Evolutionary conservation across 345 rosid genomes (phyloP), one percentile per base, ranked within the genome.

Genomic region (Eucalyptus dawsonii): DNA sequence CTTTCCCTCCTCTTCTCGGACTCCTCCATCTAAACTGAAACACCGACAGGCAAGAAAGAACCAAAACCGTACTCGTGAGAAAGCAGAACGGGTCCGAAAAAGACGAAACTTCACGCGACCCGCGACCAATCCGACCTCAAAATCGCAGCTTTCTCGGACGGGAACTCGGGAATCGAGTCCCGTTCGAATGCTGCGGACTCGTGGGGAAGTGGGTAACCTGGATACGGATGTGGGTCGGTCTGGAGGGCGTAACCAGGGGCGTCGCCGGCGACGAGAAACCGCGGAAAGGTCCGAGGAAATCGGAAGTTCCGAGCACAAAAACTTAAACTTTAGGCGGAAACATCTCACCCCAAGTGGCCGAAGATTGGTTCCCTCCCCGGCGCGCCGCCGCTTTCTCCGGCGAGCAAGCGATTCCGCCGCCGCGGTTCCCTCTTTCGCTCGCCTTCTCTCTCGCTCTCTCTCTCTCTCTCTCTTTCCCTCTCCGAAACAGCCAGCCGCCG

Each of bases 1-100:
- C 96, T 93, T 89, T 95, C 92, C 93, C 93, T 95, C 89, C 99
- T 93, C 90, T 92, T 96, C 92, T 94, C 96, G 15, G 98, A 93
- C 91, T 96, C 97, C 90, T 96, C 99, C 99, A 96, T 96, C 88
- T 85, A 50, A 62, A 62, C 86, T 69, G 25, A 80, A 56, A 58
- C 89, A 86, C 76, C 14, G 53, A 16, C 87, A 72, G 42, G 37
- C 58, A 53, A 14, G 54, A 19, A 47, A 87, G 86, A 34, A 58
- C 50, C 27, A 65, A 54, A 69, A 72, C 67, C 54, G 5, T 12
- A 29, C 85, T 40, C 47, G 24, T 40, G 47, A 76, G 85, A 76
- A 2, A 76, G 47, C 47, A 21, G 85, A 40, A 76, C 85, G 13
- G 47, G 47, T 21, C 47, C 85, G 9, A 76, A 40, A 72, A 72